phyloP scores from a whole-genome alignment of 1,284 basidiomycete species.

The Trichosporon asahii region DNA sequence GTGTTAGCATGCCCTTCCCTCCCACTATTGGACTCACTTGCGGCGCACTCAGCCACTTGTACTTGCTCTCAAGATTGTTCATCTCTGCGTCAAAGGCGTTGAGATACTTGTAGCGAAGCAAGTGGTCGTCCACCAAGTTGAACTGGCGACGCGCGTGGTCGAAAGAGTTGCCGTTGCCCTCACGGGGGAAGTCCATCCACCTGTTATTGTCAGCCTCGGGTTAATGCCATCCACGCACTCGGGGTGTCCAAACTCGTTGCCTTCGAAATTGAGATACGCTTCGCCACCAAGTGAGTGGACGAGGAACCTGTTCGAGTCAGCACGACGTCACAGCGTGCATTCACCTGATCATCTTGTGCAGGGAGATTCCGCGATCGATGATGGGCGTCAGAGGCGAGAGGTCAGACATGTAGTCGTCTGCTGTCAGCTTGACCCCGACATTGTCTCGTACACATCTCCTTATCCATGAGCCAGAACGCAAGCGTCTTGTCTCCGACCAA shows the following conservation, averaged over 20 bases:
- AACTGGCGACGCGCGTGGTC: constrained; percentile 93
- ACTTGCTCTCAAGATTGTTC: constrained; percentile 76
- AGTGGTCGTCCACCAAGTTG: constrained; percentile 81
- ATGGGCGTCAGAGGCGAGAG: constrained; percentile 77
- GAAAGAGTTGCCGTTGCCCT: constrained; percentile 91
- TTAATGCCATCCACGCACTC: constrained; percentile 59
- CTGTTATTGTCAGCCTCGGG: constrained; percentile 52
- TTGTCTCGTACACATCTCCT: constrained; percentile 83
- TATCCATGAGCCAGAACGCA: constrained; percentile 99
- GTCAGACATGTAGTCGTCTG: constrained; percentile 94
- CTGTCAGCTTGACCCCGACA: background rate
- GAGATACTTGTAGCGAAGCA: constrained; percentile 87
- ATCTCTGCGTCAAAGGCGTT: constrained; percentile 92
- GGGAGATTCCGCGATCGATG: constrained; percentile 80
- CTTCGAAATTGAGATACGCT: constrained; percentile 96
- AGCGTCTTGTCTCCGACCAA: constrained; percentile 97
- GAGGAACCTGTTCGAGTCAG: constrained; percentile 61
- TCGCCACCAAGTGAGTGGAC: constrained; percentile 92
- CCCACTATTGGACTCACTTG: too few relatives aligned
- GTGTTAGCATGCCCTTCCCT: too few relatives aligned
- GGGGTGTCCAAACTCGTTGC: constrained; percentile 96
- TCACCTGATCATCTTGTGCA: constrained; percentile 97
- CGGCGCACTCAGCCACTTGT: constrained; percentile 77
- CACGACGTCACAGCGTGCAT: constrained; percentile 46
- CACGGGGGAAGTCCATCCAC: constrained; percentile 98